Percentiles rank a stretch among this genome's conserved stretches.
Conservation (phyloP, 768 basidiomycete genomes). For the Mycena leptocephala region DNA sequence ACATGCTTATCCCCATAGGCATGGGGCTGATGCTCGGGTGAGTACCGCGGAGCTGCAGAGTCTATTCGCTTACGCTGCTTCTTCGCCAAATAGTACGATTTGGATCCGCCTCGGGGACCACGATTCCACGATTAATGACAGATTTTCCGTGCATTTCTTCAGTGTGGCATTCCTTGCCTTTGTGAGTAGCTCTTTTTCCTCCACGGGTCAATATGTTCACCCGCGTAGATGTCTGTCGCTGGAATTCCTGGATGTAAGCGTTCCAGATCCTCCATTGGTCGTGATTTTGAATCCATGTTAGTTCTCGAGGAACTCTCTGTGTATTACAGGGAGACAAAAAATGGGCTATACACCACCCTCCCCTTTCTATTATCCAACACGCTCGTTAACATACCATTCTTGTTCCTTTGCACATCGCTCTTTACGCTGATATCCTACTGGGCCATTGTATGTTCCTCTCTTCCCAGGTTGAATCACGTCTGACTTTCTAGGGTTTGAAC, state of each 20-base stretch:
- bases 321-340: constrained; percentile 70
- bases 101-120: constrained; percentile 64
- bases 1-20: constrained; percentile 39
- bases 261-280: too few relatives aligned
- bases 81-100: constrained; percentile 65
- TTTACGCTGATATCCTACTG: constrained; percentile 69
- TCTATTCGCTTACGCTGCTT: constrained; percentile 37
- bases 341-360: constrained; percentile 70
- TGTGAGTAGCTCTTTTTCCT: constrained; percentile 44
- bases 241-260: constrained; percentile 53
- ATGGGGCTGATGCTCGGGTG: constrained; percentile 65
- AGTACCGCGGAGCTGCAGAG: constrained; percentile 28
- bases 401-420: constrained; percentile 64
- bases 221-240: constrained; percentile 69
- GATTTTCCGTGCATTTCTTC: constrained; percentile 71
- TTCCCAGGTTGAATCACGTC: not conserved
- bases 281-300: too few relatives aligned
- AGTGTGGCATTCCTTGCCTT: constrained; percentile 72
- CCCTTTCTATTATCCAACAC: constrained; percentile 72
- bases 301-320: constrained; percentile 73
- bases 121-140: constrained; percentile 62
- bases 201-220: not conserved
- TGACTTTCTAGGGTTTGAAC: constrained; percentile 60
- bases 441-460: constrained; percentile 61
- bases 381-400: constrained; percentile 68